phyloP scores from a whole-genome alignment of 2,329 filamentous ascomycete species.

The Botrytis pseudocinerea region DNA sequence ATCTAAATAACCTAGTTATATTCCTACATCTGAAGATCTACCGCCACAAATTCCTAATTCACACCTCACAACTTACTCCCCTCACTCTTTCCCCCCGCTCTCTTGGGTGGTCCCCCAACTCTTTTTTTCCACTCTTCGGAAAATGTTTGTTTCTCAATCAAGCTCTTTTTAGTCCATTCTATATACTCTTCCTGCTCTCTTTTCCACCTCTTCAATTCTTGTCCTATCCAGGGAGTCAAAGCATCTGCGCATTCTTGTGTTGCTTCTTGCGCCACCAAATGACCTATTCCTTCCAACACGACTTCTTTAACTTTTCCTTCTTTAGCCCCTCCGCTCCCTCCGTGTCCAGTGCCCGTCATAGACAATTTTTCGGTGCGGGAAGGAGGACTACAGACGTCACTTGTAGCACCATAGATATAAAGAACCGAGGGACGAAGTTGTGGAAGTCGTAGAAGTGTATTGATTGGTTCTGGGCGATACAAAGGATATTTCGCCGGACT shows the following conservation, averaged over 20 bases:
- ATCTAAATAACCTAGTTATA: neutral
- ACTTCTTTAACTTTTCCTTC: constrained; percentile 68
- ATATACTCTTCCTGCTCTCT: constrained; percentile 57
- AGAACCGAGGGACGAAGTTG: constrained; percentile 64
- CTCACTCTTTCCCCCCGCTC: neutral
- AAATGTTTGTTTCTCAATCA: constrained; percentile 57
- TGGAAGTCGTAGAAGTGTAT: constrained; percentile 58
- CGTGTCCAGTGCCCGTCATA: constrained; percentile 63
- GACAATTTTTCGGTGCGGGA: constrained; percentile 59
- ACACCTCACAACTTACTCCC: constrained; percentile 19
- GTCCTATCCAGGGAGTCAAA: constrained; percentile 56
- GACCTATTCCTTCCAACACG: constrained; percentile 65
- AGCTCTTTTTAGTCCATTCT: constrained; percentile 53
- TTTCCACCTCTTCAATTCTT: constrained; percentile 59
- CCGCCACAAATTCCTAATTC: neutral
- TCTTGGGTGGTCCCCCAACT: constrained; percentile 29
- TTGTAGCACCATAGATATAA: constrained; percentile 67
- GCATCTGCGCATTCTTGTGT: constrained; percentile 65
- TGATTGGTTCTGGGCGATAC: constrained; percentile 65
- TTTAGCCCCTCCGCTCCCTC: constrained; percentile 65
- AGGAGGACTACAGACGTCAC: constrained; percentile 54
- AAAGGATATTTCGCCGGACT: constrained; percentile 49
- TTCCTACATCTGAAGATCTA: neutral
- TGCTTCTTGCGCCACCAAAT: constrained; percentile 82
- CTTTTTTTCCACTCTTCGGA: constrained; percentile 53